A percentile compares a stretch with the other conserved stretches of the same genome.
phyloP scores from a whole-genome alignment of 345 rosid genomes.

The Bruguiera sexangula region DNA sequence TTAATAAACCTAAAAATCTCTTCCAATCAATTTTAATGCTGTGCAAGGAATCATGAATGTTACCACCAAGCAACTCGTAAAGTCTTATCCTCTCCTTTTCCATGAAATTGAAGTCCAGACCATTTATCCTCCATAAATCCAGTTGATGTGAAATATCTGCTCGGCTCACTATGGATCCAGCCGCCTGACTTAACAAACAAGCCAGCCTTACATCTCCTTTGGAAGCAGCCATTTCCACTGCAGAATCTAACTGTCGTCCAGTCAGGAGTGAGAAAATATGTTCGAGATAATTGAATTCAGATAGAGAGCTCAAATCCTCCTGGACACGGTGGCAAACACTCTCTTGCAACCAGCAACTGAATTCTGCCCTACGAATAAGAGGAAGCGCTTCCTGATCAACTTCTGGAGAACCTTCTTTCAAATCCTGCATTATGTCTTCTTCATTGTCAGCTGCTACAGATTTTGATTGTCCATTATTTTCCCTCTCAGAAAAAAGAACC shows the following conservation, averaged over 20 bases:
- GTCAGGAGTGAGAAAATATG: constrained; percentile 79
- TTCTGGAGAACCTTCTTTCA: constrained; percentile 60
- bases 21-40: constrained; percentile 82
- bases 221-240: constrained; percentile 83
- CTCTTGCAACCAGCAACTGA: constrained; percentile 93
- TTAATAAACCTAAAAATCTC: constrained; percentile 87
- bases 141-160: constrained; percentile 67
- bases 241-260: constrained; percentile 82
- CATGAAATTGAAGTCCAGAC: constrained; percentile 82
- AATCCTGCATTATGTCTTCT: constrained; percentile 90
- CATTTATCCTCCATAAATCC: constrained; percentile 80
- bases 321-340: constrained; percentile 88
- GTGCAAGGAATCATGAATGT: constrained; percentile 60
- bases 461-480: constrained; percentile 47
- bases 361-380: constrained; percentile 88
- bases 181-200: constrained; percentile 94
- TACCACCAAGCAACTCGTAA: constrained; percentile 90
- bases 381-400: constrained; percentile 70
- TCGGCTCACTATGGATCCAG: constrained; percentile 78
- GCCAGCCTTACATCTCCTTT: constrained; percentile 94
- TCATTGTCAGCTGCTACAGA: constrained; percentile 66
- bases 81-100: constrained; percentile 75
- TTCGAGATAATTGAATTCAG: constrained; percentile 70
- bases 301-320: constrained; percentile 71
- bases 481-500: constrained; percentile 85